These are phyloP conservation scores for Clavispora fructus DNA, from an alignment of 805 yeast species.

Conservation along the genomic window DNA sequence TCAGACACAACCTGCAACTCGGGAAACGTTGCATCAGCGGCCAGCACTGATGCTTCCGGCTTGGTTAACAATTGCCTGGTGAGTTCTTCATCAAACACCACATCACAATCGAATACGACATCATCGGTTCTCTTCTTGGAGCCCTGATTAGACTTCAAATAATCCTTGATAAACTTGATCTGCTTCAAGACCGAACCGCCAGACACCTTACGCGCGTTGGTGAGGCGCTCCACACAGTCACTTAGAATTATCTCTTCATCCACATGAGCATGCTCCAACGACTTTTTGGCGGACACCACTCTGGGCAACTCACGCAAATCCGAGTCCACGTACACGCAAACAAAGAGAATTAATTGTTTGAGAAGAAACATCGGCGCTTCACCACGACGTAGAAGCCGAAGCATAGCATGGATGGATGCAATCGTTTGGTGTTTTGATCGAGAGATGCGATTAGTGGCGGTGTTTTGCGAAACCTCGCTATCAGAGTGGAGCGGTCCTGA, in stretches of 20 bases:
- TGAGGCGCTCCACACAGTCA: constrained; percentile 20
- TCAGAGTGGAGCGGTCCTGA: constrained; percentile 7
- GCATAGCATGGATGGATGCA: constrained; percentile 13
- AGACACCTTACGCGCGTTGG: constrained; percentile 3
- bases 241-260: constrained; percentile 14
- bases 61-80: constrained; percentile 4
- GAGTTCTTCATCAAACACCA: constrained; percentile 8
- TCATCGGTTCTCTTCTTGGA: neutral
- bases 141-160: neutral
- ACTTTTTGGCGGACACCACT: constrained; percentile 16
- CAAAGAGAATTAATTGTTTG: constrained; percentile 21
- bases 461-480: constrained; percentile 2
- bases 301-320: constrained; percentile 12
- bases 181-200: constrained; percentile 2
- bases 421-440: constrained; percentile 8
- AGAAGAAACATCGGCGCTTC: constrained; percentile 24
- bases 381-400: constrained; percentile 20
- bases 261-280: constrained; percentile 15
- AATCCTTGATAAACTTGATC: neutral
- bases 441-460: constrained; percentile 1
- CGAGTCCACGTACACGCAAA: constrained; percentile 14
- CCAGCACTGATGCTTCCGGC: neutral
- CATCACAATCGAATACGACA: neutral
- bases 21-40: neutral
- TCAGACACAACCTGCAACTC: neutral